phyloP scores from a whole-genome alignment of 805 yeast species.

The Yarrowia keelungensis region DNA sequence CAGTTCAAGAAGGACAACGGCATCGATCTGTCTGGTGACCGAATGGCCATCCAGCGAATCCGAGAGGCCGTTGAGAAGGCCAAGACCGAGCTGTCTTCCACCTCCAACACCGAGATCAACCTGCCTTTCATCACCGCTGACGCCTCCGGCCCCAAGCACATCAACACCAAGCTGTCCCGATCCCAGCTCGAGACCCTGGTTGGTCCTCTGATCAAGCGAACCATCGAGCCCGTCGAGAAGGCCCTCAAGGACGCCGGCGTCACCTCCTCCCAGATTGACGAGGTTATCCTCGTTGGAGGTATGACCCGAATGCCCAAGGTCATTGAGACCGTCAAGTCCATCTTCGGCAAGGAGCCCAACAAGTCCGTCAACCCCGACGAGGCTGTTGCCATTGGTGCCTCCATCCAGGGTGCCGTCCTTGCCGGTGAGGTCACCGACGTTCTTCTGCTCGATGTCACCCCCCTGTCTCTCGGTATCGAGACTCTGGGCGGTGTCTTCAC shows the following conservation, averaged over 20 bases:
- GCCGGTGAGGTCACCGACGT: slow-evolving; percentile 96
- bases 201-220: slow-evolving; percentile 72
- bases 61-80: slow-evolving; percentile 91
- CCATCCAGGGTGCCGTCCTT: slow-evolving; percentile 95
- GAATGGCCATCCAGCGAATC: slow-evolving; percentile 83
- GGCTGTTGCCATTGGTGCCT: slow-evolving; percentile 96
- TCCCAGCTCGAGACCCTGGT: slow-evolving; percentile 71
- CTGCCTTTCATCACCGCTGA: slow-evolving; percentile 88
- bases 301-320: slow-evolving; percentile 94
- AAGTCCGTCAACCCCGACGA: slow-evolving; percentile 95
- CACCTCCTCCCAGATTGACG: slow-evolving; percentile 69
- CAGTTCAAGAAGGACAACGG: slow-evolving; percentile 79
- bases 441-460: slow-evolving; percentile 85
- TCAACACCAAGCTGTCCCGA: slow-evolving; percentile 71
- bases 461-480: slow-evolving; percentile 93
- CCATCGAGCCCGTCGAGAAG: slow-evolving; percentile 78
- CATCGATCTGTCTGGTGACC: slow-evolving; percentile 66
- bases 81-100: slow-evolving; percentile 81
- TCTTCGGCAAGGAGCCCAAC: slow-evolving; percentile 84
- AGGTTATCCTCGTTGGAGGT: slow-evolving; percentile 87
- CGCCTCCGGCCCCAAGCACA: slow-evolving; percentile 80
- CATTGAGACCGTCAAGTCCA: slow-evolving; percentile 71
- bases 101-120: slow-evolving; percentile 74
- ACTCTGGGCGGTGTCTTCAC: slow-evolving; percentile 98
- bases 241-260: slow-evolving; percentile 83